Base-by-base conservation (phyloP, 2,329 filamentous ascomycete genomes). In the Huntiella moniliformis region DNA sequence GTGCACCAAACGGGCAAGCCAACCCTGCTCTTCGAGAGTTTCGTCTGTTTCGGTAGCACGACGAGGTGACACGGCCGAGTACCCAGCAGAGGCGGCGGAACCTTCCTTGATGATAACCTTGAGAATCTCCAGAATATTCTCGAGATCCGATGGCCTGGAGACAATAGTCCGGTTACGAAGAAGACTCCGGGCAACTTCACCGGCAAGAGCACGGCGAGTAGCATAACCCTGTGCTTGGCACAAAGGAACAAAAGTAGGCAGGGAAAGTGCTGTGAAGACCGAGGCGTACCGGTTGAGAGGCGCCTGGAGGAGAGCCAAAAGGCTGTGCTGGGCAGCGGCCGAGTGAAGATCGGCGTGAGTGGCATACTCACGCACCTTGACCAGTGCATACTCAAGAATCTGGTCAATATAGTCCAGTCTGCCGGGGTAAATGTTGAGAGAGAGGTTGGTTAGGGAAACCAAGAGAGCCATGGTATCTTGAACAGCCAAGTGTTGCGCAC, bases 321-420 rank as follows among this genome's bases (percentile, higher is more conserved):
- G 76, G 55, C 85, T 92, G 54, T 86, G 79, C 63, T 98, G 92
- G 7, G 86, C 82, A 4, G 79, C 74, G 49, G 79, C 74, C 3
- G 87, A 88, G 62, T 96, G 91, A 22, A 98, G 68, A 56, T 98
- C 91, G n/a, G 91, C 80, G 54, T 87, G 94, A 61, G 94, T 95
- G 49, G 82, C 77, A 61, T 92, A 84, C 58, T 95, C 85, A 44
- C 76, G 71, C 34, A 88, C 84, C 62, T 96, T 94, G 55, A 77
- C 71, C 44, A 82, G 79, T 42, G 87, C 88, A 59, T 91, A 96
- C 46, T 82, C 77, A 35, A 98, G 68, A 41, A 96, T 81, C 60
- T 96, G 87, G 57, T 98, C 86, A 42, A 96, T 83, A 56, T 95
- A 96, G 65, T 96, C 88, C 52, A 96, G 67, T 47, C 81, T 74